Evolutionary conservation across 768 basidiomycete species (phyloP), one percentile per base, ranked within the genome.

Genomic region (Pisolithus microcarpus): DNA sequence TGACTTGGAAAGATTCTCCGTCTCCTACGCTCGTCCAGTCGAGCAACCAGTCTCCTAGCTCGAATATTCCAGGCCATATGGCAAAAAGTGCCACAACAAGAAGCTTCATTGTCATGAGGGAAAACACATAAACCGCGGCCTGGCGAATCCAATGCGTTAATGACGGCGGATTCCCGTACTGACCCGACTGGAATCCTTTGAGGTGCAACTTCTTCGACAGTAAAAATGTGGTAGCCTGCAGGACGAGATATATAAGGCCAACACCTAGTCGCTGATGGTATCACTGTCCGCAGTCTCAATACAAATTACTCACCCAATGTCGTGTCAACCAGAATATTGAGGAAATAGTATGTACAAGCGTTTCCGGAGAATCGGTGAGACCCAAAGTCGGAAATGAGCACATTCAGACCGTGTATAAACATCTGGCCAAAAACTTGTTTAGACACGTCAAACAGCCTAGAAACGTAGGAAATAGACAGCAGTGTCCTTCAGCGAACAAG

Each of bases 341-440:
- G 80, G 63, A 96, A 94, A 68, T 97, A 96, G 57, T 81, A 81
- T 24, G 87, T 84, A 58, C 95, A 98, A 5, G 95, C 91, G 65
- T 97, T 96, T 38, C 81, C 78, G 15, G 79, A 75, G 0, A 78
- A 78, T 51, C 80, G 74, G 38, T 80, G 71, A 1, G 92, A 91
- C 23, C 85, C 81, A 30, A 91, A 58, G 58, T 81, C 81, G 24
- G 92, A 92, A 46, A 91, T 80, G 34, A 91, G 70, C 19, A 92
- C 77, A 63, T 93, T 93, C 39, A 80, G 72, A 3, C 77, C 78
- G 61, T 93, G 90, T 4, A 92, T 81, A 60, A 88, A 85, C 72
- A 85, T 74, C 61, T 89, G 86, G 43, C 90, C 95, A 13, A 87
- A 76, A 49, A 96, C 72, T 72, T 97, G 94, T 66, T 96, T 96